Evolutionary conservation across 202 grass and related monocot genomes (phyloP), one percentile per base, ranked within the genome.

Genomic region (Cymbopogon flexuosus): DNA sequence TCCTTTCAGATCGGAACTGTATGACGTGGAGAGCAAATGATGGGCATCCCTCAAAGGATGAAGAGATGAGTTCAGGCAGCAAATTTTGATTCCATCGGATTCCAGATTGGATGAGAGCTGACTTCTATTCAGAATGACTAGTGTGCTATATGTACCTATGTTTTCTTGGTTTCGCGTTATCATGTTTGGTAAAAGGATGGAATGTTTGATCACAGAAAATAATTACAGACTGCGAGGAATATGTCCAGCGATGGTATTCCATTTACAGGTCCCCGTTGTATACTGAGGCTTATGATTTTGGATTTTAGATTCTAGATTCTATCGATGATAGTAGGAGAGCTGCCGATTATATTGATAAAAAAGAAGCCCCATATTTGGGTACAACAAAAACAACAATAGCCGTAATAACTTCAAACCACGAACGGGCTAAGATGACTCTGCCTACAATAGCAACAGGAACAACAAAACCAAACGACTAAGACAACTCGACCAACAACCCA

Each of bases 1-100:
- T 79, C 81, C 33, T 84, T 86, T 76, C 78, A 93, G 91, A 89
- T 88, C 86, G 0, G 91, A 93, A 37, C 75, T 93, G 19, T 91
- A 91, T 72, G 88, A 93, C 22, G 76, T 67, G 8, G 88, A 93
- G 80, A 91, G 88, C 84, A 93, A 93, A 66, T 93, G 79, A 93
- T 56, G 36, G 18, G 9, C 43, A 45, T 75, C 2, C 29, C 19
- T 83, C 12, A 5, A 36, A 69, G 68, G 68, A 34, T 66, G 12
- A 46, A 47, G 19, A 35, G 27, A 78, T 36, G 35, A 52, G 39
- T 62, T 27, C 6, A 2, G 16, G 47, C 62, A 39, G 78, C 51
- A 85, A 34, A 65, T 71, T 76, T 45, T 85, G 67, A 59, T 47
- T 73, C 21, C 5, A 77, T 77, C 52, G 64, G 27, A 27, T 27